phyloP scores from a whole-genome alignment of 2,329 filamentous ascomycete genomes.

The Leptographium radiaticola region DNA sequence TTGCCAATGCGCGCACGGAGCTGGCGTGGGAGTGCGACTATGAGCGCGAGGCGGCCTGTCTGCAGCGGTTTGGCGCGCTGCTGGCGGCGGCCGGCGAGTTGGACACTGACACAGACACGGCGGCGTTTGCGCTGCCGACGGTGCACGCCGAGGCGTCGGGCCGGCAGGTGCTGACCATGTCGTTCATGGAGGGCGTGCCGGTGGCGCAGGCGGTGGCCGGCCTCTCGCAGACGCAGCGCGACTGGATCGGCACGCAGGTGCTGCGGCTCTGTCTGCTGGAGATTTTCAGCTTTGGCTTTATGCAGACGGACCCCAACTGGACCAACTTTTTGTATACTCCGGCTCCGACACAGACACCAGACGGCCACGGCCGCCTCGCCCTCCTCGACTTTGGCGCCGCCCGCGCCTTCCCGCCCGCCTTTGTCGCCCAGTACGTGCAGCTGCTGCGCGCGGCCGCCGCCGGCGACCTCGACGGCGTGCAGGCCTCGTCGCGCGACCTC shows the following conservation, averaged over 20 bases:
- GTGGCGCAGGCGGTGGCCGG: slow-evolving; percentile 62
- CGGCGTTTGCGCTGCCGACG: slow-evolving; percentile 60
- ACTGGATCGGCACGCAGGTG: slow-evolving; percentile 95
- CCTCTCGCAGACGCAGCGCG: slow-evolving; percentile 70
- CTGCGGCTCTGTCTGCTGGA: slow-evolving; percentile 84
- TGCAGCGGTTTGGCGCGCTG: slow-evolving; percentile 60
- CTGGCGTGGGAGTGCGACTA: slow-evolving; percentile 98
- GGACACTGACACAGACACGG: neutral
- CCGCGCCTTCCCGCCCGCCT: slow-evolving; percentile 67
- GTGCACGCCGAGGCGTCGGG: slow-evolving; percentile 12
- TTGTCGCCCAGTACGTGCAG: slow-evolving; percentile 67
- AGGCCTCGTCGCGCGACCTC: slow-evolving; percentile 57
- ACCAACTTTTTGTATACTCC: slow-evolving; percentile 94
- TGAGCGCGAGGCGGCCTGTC: slow-evolving; percentile 71
- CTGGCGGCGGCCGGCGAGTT: slow-evolving; percentile 33
- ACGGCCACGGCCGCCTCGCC: slow-evolving; percentile 57
- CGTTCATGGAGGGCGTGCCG: slow-evolving; percentile 73
- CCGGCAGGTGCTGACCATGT: slow-evolving; percentile 53
- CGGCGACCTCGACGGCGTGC: slow-evolving; percentile 50
- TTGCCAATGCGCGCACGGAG: slow-evolving; percentile 84
- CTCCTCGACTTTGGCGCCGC: slow-evolving; percentile 93
- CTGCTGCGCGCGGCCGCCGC: slow-evolving; percentile 70
- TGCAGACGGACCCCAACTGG: slow-evolving; percentile 99
- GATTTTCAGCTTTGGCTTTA: slow-evolving; percentile 88
- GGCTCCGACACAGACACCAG: too few relatives aligned